These are phyloP conservation scores for Aspergillus ostianus DNA, from an alignment of 495 filamentous ascomycete genomes.

Conservation along the genomic window DNA sequence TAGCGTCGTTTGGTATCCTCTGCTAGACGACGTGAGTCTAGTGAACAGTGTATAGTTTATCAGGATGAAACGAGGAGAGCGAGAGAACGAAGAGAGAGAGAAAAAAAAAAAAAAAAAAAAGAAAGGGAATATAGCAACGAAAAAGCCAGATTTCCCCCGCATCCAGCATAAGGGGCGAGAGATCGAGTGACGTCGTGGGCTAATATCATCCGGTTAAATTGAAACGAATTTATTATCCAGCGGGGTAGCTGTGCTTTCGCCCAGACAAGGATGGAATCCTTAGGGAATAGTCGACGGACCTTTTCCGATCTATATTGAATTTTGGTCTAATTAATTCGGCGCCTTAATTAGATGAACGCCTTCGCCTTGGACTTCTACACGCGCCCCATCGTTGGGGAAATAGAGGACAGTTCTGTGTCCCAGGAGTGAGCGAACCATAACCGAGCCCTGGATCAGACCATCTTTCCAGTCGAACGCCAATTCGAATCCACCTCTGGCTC, in stretches of 20 bases:
- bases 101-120: too few species aligned
- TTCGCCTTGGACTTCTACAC: not conserved
- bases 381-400: conserved; percentile 23
- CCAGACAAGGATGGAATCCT: not conserved
- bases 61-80: too few species aligned
- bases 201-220: not conserved
- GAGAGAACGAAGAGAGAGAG: too few species aligned
- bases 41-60: not conserved
- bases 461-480: conserved; percentile 37
- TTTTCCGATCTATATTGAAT: not conserved
- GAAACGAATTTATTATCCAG: not conserved
- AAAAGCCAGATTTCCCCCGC: not conserved
- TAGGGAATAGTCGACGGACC: not conserved
- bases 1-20: conserved; percentile 4
- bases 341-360: not conserved
- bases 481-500: conserved; percentile 43
- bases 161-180: not conserved
- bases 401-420: conserved; percentile 16
- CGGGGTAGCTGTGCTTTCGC: not conserved
- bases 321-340: not conserved
- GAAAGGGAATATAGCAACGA: not conserved
- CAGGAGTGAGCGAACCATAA: conserved; percentile 19
- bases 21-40: not conserved
- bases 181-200: not conserved
- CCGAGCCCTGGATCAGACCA: conserved; percentile 18